phyloP scores from a whole-genome alignment of 2,329 filamentous ascomycete genomes.

The Magnaporthales sp. region DNA sequence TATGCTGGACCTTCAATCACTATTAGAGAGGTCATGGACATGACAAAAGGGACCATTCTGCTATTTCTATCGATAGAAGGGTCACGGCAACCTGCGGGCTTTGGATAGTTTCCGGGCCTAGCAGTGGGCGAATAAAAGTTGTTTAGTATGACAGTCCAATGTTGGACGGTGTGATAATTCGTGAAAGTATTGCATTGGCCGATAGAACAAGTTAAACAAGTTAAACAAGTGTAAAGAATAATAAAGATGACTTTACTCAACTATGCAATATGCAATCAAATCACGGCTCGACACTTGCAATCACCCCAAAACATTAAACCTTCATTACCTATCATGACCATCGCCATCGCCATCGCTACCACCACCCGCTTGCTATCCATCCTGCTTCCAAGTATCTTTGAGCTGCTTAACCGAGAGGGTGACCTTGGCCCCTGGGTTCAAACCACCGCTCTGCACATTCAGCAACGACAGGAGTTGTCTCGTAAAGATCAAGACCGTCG shows the following conservation, averaged over 20 bases:
- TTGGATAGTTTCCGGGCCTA: background rate
- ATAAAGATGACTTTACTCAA: background rate
- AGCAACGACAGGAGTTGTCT: background rate
- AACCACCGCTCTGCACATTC: background rate
- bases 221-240: background rate
- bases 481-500: constrained; percentile 42
- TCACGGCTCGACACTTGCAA: background rate
- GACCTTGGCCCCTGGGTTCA: background rate
- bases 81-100: background rate
- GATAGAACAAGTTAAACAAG: background rate
- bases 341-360: background rate
- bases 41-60: constrained; percentile 17
- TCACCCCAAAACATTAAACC: background rate
- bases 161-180: background rate
- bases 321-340: background rate
- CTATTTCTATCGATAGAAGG: constrained; percentile 19
- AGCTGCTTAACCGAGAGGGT: background rate
- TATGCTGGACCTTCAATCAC: constrained; percentile 17
- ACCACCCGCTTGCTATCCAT: background rate
- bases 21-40: constrained; percentile 21
- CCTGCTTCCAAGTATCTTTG: background rate
- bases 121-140: background rate
- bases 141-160: background rate
- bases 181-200: background rate
- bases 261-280: background rate